Evolutionary conservation across 2,329 filamentous ascomycete species (phyloP).

Genomic region (Hirsutella minnesotensis): DNA sequence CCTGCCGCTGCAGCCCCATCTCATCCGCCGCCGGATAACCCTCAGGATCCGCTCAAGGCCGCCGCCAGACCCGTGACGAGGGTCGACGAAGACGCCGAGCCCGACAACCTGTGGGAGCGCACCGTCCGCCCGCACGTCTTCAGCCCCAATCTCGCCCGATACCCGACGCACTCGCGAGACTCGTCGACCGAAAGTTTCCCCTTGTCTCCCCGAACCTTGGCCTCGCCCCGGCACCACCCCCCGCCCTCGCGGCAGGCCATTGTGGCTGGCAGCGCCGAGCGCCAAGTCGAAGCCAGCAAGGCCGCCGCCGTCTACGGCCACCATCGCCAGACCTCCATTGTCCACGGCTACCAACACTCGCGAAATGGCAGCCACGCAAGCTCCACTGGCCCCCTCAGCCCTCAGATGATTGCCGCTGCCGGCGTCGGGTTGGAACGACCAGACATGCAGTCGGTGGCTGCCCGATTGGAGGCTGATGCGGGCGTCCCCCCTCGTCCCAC

Average conservation of each 20-base stretch:
- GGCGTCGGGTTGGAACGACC: conserved; percentile 43
- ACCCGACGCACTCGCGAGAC: conserved; percentile 41
- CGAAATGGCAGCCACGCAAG: conserved; percentile 80
- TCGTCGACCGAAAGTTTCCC: conserved; percentile 45
- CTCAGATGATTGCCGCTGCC: conserved; percentile 67
- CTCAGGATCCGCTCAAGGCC: conserved; percentile 38
- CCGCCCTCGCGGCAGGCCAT: conserved; percentile 28
- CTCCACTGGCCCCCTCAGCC: conserved; percentile 74
- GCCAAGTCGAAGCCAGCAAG: conserved; percentile 45
- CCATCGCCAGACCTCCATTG: conserved; percentile 92
- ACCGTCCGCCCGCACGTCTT: conserved; percentile 35
- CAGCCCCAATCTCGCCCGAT: conserved; percentile 26
- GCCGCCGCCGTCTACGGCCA: conserved; percentile 57
- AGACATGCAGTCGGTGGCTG: conserved; percentile 34
- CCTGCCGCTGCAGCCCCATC: conserved; percentile 37
- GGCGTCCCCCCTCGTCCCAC: conserved; percentile 27
- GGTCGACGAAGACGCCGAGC: conserved; percentile 41
- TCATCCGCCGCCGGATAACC: conserved; percentile 45
- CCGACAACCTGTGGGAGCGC: conserved; percentile 37
- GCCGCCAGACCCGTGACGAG: conserved; percentile 36
- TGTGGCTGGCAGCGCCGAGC: conserved; percentile 31
- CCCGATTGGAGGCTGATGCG: conserved; percentile 32
- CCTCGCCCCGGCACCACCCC: conserved; percentile 27
- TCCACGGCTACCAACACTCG: conserved; percentile 88
- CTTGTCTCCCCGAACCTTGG: conserved; percentile 16